Evolutionary conservation across 2,329 filamentous ascomycete species (phyloP).

Genomic region (Nigrospora oryzae): DNA sequence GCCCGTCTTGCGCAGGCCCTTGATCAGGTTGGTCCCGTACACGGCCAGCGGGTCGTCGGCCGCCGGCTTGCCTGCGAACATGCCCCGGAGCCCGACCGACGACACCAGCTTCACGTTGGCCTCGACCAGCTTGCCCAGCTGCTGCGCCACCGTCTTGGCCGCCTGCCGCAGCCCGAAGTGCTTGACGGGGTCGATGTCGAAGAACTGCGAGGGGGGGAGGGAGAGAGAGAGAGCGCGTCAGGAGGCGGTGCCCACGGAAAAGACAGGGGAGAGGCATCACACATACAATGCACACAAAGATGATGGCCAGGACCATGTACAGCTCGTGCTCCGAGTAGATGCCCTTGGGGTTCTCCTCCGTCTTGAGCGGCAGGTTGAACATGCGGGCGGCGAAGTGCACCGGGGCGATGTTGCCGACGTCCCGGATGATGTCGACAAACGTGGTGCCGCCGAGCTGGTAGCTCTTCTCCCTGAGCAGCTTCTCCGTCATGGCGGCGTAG

Average conservation of each 20-base stretch:
- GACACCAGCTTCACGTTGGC: constrained; percentile 53
- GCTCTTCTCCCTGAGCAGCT: constrained; percentile 56
- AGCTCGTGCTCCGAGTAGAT: constrained; percentile 46
- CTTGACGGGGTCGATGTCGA: constrained; percentile 57
- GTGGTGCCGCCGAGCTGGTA: constrained; percentile 51
- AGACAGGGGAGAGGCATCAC: too few species aligned
- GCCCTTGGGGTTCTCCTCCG: constrained; percentile 48
- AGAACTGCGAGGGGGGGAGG: too few species aligned
- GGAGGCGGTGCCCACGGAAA: background rate
- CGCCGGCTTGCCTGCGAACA: constrained; percentile 40
- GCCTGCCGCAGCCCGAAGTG: constrained; percentile 55
- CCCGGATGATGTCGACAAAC: constrained; percentile 64
- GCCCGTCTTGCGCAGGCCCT: constrained; percentile 55
- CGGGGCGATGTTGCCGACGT: constrained; percentile 60
- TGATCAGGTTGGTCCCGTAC: constrained; percentile 59
- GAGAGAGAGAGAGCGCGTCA: background rate
- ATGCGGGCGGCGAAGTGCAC: constrained; percentile 54
- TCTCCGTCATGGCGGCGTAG: constrained; percentile 52
- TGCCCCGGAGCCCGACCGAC: constrained; percentile 33
- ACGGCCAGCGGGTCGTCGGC: constrained; percentile 48
- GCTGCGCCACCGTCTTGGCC: constrained; percentile 45
- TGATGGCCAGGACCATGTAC: constrained; percentile 54
- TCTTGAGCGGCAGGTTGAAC: constrained; percentile 62
- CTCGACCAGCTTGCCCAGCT: constrained; percentile 55
- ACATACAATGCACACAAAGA: constrained; percentile 48